Conservation (phyloP, 495 filamentous ascomycete species). For the Articulospora tetracladia region DNA sequence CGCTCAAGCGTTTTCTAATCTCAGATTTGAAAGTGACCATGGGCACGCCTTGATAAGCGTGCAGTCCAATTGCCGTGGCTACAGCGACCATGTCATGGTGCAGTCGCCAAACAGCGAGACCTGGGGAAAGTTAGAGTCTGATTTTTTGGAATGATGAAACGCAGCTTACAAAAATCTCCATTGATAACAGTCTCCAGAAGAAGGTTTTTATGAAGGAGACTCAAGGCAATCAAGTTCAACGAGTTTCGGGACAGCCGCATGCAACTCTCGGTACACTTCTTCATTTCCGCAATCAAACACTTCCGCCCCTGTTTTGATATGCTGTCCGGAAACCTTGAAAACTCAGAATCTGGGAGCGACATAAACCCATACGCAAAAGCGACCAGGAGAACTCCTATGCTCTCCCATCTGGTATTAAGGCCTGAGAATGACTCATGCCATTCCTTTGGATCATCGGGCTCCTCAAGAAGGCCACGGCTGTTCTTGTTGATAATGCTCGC, state of each 20-base stretch:
- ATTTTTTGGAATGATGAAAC: not conserved
- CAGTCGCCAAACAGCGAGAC: slow-evolving; percentile 48
- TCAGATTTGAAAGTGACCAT: slow-evolving; percentile 3
- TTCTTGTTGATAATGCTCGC: slow-evolving; percentile 67
- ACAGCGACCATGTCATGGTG: slow-evolving; percentile 48
- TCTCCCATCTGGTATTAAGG: slow-evolving; percentile 17
- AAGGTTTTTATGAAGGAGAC: slow-evolving; percentile 39
- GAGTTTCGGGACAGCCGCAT: slow-evolving; percentile 43
- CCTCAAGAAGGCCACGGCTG: slow-evolving; percentile 44
- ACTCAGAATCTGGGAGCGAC: not conserved
- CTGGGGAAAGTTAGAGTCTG: slow-evolving; percentile 24
- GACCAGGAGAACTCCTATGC: slow-evolving; percentile 11
- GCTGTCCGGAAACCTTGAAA: slow-evolving; percentile 8
- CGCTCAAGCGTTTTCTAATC: slow-evolving; percentile 6
- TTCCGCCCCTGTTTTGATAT: slow-evolving; percentile 26
- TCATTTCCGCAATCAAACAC: slow-evolving; percentile 33
- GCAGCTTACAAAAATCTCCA: slow-evolving; percentile 48
- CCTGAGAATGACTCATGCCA: slow-evolving; percentile 16
- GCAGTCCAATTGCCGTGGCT: slow-evolving; percentile 3
- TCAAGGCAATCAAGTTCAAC: slow-evolving; percentile 45
- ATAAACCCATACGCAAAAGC: not conserved
- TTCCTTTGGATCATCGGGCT: not conserved
- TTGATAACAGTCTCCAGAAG: slow-evolving; percentile 41
- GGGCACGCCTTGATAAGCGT: slow-evolving; percentile 6
- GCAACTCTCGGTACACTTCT: slow-evolving; percentile 40